phyloP scores from a whole-genome alignment of 2,329 filamentous ascomycete genomes.

The Thyridium curvatum region DNA sequence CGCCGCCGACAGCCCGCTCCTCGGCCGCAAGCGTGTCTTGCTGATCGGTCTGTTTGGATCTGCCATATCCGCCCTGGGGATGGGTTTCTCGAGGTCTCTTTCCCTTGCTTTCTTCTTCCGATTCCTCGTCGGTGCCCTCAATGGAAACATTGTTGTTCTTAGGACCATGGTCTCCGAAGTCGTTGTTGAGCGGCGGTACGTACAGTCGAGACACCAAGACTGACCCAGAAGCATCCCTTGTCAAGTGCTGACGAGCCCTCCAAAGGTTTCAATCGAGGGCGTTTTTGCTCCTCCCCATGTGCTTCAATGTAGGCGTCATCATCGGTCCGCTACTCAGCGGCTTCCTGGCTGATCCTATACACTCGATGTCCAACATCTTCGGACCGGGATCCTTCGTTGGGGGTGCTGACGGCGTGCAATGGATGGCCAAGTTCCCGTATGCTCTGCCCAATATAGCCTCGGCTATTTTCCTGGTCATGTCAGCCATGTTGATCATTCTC shows the following conservation, averaged over 20 bases:
- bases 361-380: constrained; percentile 10
- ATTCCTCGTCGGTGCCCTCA: constrained; percentile 52
- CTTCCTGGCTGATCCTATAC: constrained; percentile 14
- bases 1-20: constrained; percentile 50
- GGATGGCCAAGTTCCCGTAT: constrained; percentile 14
- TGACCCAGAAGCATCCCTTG: too few relatives aligned
- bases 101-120: constrained; percentile 59
- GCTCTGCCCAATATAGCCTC: constrained; percentile 14
- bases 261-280: constrained; percentile 34
- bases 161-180: constrained; percentile 40
- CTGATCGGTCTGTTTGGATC: constrained; percentile 64
- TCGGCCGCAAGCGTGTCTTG: constrained; percentile 65
- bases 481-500: constrained; percentile 12
- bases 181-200: constrained; percentile 10
- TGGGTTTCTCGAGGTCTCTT: constrained; percentile 66
- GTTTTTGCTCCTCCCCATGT: constrained; percentile 40
- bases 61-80: constrained; percentile 60
- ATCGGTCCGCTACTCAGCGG: constrained; percentile 12
- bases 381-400: constrained; percentile 12
- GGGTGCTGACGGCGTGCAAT: constrained; percentile 9
- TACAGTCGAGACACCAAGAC: too few relatives aligned
- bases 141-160: constrained; percentile 44
- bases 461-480: constrained; percentile 6
- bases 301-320: constrained; percentile 30
- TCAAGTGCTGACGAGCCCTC: too few relatives aligned